Conservation (phyloP, 1,139 yeast genomes). For the Candida frijolesensis region DNA sequence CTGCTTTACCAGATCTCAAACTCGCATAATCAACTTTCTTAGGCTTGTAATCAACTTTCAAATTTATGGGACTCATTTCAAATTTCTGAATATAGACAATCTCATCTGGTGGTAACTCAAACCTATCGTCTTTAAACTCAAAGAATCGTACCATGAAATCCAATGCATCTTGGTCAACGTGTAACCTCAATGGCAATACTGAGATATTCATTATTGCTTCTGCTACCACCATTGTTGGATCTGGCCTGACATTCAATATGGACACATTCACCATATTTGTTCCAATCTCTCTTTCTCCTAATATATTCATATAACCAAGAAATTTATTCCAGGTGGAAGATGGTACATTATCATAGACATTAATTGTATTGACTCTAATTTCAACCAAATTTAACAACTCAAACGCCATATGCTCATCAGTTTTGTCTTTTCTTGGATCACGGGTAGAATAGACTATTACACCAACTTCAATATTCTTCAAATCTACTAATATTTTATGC, state of each 20-base stretch:
- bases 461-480: conserved; percentile 53
- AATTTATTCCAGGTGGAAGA: conserved; percentile 93
- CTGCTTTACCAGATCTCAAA: conserved; percentile 79
- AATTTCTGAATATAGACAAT: conserved; percentile 70
- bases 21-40: conserved; percentile 85
- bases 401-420: conserved; percentile 29
- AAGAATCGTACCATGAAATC: conserved; percentile 81
- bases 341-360: conserved; percentile 75
- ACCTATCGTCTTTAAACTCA: conserved; percentile 75
- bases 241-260: conserved; percentile 67
- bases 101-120: conserved; percentile 59
- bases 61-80: conserved; percentile 58
- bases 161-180: conserved; percentile 90
- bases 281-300: conserved; percentile 71
- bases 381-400: conserved; percentile 53
- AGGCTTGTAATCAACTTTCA: conserved; percentile 89
- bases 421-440: conserved; percentile 44
- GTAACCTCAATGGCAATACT: conserved; percentile 74
- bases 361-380: conserved; percentile 52
- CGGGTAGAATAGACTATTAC: conserved; percentile 48
- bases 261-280: conserved; percentile 62
- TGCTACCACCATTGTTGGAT: conserved; percentile 61
- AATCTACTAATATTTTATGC: conserved; percentile 63
- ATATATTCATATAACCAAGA: conserved; percentile 65
- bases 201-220: conserved; percentile 63